A percentile compares a stretch with the other conserved stretches of the same genome.
Evolutionary conservation across 768 basidiomycete genomes (phyloP).

Genomic region (Rhizopogon vesiculosus): DNA sequence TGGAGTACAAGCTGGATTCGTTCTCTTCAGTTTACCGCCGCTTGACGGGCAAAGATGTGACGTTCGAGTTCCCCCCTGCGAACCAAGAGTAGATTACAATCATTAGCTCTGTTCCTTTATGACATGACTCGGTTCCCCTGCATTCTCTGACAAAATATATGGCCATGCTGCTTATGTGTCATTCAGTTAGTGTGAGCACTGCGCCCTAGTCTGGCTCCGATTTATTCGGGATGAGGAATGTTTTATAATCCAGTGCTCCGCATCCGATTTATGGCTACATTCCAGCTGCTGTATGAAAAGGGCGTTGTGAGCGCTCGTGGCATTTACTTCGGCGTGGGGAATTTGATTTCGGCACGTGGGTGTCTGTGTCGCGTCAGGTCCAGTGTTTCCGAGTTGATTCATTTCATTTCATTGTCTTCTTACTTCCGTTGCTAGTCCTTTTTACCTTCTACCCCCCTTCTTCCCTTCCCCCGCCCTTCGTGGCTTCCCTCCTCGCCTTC

Average conservation of each 20-base stretch:
- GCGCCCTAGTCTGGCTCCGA: neutral
- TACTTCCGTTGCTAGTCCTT: conserved; percentile 27
- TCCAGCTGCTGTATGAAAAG: neutral
- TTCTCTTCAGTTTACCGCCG: conserved; percentile 97
- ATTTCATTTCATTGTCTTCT: conserved; percentile 25
- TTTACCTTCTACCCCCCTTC: conserved; percentile 4
- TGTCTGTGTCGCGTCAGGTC: conserved; percentile 24
- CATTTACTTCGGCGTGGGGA: neutral
- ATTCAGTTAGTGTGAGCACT: conserved; percentile 2
- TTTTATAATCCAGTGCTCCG: too few species aligned
- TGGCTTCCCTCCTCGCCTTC: conserved; percentile 31
- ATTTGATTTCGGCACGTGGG: conserved; percentile 25
- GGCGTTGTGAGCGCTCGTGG: conserved; percentile 2
- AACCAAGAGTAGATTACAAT: conserved; percentile 54
- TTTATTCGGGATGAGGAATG: too few species aligned
- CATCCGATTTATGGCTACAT: too few species aligned
- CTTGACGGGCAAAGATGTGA: conserved; percentile 95
- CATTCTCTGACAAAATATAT: conserved; percentile 29
- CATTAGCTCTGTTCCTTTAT: conserved; percentile 19
- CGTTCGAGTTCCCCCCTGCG: conserved; percentile 86
- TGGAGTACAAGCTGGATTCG: conserved; percentile 99
- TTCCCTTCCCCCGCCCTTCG: conserved; percentile 37
- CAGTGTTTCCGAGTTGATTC: conserved; percentile 21
- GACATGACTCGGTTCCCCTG: conserved; percentile 25
- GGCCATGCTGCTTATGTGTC: conserved; percentile 30